phyloP scores from a whole-genome alignment of 2,329 filamentous ascomycete species.

The Ophiostoma angusticollis region DNA sequence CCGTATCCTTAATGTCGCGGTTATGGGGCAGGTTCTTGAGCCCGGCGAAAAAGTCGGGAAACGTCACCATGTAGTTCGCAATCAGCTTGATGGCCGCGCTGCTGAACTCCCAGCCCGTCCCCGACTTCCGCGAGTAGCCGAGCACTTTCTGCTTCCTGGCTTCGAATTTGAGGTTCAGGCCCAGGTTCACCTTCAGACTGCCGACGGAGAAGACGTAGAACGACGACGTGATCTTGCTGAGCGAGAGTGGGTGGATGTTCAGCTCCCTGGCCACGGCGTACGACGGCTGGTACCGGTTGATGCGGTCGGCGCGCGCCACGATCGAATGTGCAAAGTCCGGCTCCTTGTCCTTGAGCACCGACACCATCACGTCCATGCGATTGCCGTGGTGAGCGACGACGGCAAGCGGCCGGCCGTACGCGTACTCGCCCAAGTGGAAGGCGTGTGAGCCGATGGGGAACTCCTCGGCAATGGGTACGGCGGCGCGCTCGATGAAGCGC shows the following conservation, averaged over 20 bases:
- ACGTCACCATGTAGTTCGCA: conserved; percentile 79
- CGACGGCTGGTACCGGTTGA: conserved; percentile 70
- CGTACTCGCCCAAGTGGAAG: conserved; percentile 90
- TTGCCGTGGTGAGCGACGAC: conserved; percentile 58
- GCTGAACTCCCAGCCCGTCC: conserved; percentile 92
- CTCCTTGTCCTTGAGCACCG: conserved; percentile 58
- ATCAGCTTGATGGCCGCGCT: conserved; percentile 69
- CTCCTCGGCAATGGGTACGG: conserved; percentile 82
- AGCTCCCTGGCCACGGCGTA: conserved; percentile 79
- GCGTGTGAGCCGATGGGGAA: conserved; percentile 72
- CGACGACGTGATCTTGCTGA: conserved; percentile 93
- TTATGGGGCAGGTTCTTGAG: conserved; percentile 77
- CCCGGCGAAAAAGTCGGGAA: conserved; percentile 88
- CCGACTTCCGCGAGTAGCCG: conserved; percentile 79
- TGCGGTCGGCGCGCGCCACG: conserved; percentile 54
- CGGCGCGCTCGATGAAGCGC: conserved; percentile 80
- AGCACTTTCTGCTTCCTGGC: conserved; percentile 90
- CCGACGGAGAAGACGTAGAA: conserved; percentile 72
- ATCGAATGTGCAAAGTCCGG: conserved; percentile 68
- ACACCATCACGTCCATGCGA: conserved; percentile 70
- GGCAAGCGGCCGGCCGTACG: conserved; percentile 82
- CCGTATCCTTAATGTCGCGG: conserved; percentile 70
- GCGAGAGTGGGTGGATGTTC: conserved; percentile 67
- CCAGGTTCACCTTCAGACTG: conserved; percentile 66
- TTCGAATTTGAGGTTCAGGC: conserved; percentile 94